Base-by-base conservation (phyloP, 768 basidiomycete genomes). In the Trametes cubensis region DNA sequence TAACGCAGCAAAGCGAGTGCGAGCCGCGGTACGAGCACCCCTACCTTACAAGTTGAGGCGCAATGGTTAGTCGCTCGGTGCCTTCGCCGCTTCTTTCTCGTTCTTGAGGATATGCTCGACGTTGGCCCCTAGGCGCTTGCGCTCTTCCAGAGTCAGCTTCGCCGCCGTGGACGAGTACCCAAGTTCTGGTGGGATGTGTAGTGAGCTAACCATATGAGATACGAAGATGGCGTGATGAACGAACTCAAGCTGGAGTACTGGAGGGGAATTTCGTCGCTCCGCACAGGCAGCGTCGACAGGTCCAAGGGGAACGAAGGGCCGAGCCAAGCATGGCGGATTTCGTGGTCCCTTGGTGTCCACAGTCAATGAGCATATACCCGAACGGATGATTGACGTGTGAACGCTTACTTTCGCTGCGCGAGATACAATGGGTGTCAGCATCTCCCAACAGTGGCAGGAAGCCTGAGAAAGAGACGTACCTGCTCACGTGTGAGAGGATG, bases 401-500 rank as follows among this genome's bases (percentile, higher is more conserved):
- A n/a, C 7, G 72, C 84, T 58, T 66, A 87, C 86, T 74, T 79
- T 72, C 81, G 78, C 85, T 86, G 62, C 2, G n/a, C 38, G 41
- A 20, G 11, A 39, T 18, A 11, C 34, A 6, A 38, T 42, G 28
- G 20, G 30, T 2, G 50, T 38, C 28, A 23, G 39, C 17, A 28
- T 26, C 14, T 40, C 47, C 51, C 54, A 11, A 39, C 13, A 17
- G 28, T 39, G 18, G 13, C 46, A 23, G 52, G 55, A 39, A 21
- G 34, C 45, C 34, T 38, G 28, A 3, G 10, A 15, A 4, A 18
- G 44, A 14, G 18, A 75, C 85, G 53, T 63, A 89, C 90, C 78
- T 85, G 73, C 67, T 90, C 87, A 34, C 81, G 79, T 13, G 90
- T 92, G 47, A 92, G 73, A 0, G 90, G 90, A 70, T 92, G 90